phyloP scores from a whole-genome alignment of 306 rosid genomes.

The Cucumis cinereus region DNA sequence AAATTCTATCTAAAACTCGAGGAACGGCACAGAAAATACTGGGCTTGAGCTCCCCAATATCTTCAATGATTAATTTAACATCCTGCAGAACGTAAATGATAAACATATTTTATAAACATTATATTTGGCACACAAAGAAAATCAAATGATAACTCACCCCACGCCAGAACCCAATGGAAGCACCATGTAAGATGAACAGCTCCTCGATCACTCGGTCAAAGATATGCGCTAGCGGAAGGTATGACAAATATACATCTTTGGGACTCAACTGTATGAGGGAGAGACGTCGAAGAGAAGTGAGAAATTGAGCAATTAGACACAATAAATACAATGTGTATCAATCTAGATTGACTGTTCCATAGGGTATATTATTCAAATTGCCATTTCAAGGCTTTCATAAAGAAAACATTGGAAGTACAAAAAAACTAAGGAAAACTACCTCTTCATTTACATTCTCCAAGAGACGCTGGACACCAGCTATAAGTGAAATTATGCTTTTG shows the following conservation, averaged over 20 bases:
- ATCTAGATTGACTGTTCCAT: background rate
- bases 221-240: conserved; percentile 91
- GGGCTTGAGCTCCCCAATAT: conserved; percentile 82
- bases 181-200: conserved; percentile 79
- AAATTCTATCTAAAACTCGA: conserved; percentile 85
- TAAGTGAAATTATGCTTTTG: conserved; percentile 68
- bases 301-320: background rate
- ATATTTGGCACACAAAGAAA: conserved; percentile 5
- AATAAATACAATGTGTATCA: background rate
- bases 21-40: conserved; percentile 94
- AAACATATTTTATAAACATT: conserved; percentile 10
- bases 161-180: conserved; percentile 95
- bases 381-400: background rate
- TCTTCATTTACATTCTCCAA: conserved; percentile 61
- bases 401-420: background rate
- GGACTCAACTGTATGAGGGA: conserved; percentile 37
- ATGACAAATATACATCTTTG: conserved; percentile 73
- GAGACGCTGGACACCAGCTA: conserved; percentile 60
- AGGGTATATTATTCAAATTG: background rate
- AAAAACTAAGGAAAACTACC: conserved; percentile 31
- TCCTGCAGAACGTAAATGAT: conserved; percentile 43
- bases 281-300: background rate
- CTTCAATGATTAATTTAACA: conserved; percentile 79
- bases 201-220: conserved; percentile 95
- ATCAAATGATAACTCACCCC: conserved; percentile 51